phyloP scores from a whole-genome alignment of 805 yeast species.

The Candida germanica region DNA sequence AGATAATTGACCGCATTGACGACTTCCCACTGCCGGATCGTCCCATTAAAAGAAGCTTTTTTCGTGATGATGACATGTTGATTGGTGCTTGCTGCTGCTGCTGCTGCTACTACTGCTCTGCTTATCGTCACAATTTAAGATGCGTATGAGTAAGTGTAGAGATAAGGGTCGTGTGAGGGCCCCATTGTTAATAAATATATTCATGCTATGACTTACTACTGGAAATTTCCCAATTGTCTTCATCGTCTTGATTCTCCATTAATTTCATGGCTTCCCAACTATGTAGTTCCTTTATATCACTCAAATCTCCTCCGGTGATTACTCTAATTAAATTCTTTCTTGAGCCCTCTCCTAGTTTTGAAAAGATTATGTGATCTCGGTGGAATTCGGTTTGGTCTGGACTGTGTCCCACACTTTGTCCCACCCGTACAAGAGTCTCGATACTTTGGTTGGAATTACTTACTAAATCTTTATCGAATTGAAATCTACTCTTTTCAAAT shows the following conservation, averaged over 20 bases:
- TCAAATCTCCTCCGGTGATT: constrained; percentile 53
- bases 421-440: constrained; percentile 85
- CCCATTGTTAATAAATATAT: too few species aligned
- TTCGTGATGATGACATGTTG: constrained; percentile 24
- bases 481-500: constrained; percentile 48
- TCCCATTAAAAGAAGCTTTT: constrained; percentile 59
- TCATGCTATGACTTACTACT: too few species aligned
- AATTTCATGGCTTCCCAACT: constrained; percentile 38
- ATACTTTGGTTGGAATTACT: constrained; percentile 64
- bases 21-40: constrained; percentile 97
- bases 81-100: too few species aligned
- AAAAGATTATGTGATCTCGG: constrained; percentile 46
- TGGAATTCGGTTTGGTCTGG: constrained; percentile 47
- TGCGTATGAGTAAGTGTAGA: too few species aligned
- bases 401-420: constrained; percentile 86
- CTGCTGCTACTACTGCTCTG: too few species aligned
- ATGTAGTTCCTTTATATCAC: constrained; percentile 26
- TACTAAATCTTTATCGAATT: constrained; percentile 71
- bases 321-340: constrained; percentile 52
- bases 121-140: too few species aligned
- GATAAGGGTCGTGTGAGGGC: too few species aligned
- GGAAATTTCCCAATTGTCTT: too few species aligned
- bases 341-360: constrained; percentile 44
- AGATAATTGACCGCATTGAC: constrained; percentile 94
- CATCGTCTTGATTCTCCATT: too few species aligned